A percentile compares a stretch with the other conserved stretches of the same genome.
These are phyloP conservation scores for Termitomyces eurrhizus DNA, from an alignment of 768 basidiomycete species.

Conservation along the genomic window DNA sequence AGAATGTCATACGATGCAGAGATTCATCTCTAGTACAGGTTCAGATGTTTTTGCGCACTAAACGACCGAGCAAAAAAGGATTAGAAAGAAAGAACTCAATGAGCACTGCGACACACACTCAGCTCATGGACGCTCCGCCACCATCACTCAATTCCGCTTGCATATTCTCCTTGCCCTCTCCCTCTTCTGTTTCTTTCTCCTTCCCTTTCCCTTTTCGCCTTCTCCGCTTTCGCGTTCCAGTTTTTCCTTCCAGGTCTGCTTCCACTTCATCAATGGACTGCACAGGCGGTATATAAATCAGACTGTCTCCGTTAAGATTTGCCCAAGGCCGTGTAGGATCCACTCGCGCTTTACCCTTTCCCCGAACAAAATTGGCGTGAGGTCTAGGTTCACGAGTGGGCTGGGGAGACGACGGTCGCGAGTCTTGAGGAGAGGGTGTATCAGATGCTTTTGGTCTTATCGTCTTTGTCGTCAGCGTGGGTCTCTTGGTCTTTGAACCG, in stretches of 20 bases:
- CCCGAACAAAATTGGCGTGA: conserved; percentile 26
- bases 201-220: conserved; percentile 9
- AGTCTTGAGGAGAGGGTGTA: conserved; percentile 23
- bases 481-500: conserved; percentile 44
- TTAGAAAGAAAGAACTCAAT: not conserved
- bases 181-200: conserved; percentile 7
- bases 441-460: conserved; percentile 11
- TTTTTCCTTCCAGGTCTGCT: not conserved
- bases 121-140: conserved; percentile 4
- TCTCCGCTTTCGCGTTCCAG: conserved; percentile 10
- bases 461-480: conserved; percentile 51
- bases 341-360: conserved; percentile 35
- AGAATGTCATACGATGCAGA: not conserved
- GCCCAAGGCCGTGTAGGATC: conserved; percentile 2
- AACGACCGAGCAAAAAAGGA: not conserved
- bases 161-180: conserved; percentile 6
- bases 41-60: not conserved
- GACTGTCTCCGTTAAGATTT: conserved; percentile 17
- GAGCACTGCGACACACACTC: not conserved
- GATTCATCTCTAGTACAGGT: not conserved
- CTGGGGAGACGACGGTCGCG: conserved; percentile 30
- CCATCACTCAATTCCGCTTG: not conserved
- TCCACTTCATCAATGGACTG: conserved; percentile 8
- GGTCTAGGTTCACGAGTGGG: conserved; percentile 31
- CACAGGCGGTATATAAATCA: conserved; percentile 33